A percentile compares a stretch with the other conserved stretches of the same genome.
Conservation (phyloP, 139 green algal genomes). For the Auxenochlorella pyrenoidosa region DNA sequence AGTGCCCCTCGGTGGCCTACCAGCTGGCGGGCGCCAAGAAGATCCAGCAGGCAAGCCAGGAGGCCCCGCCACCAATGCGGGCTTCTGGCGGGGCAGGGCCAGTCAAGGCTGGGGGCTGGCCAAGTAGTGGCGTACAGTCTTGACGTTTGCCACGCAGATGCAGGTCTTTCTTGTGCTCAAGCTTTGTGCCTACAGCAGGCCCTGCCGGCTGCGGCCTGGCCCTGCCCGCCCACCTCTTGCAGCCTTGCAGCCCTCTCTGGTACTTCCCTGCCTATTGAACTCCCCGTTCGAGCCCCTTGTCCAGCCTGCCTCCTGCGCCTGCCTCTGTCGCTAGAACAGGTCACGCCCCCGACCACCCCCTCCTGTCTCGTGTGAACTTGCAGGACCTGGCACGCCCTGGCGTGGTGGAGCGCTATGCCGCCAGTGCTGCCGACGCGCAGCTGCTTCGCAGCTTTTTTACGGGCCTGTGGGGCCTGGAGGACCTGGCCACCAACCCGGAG, state of each 20-base stretch:
- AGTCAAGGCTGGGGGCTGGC: too few species aligned
- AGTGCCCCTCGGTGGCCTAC: slow-evolving; percentile 89
- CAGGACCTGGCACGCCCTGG: slow-evolving; percentile 74
- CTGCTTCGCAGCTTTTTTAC: slow-evolving; percentile 88
- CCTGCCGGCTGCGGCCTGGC: not conserved
- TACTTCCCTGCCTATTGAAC: not conserved
- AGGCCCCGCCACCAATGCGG: too few species aligned
- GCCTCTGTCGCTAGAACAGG: too few species aligned
- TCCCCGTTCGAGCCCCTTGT: not conserved
- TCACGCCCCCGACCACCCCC: not conserved
- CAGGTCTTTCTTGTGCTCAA: too few species aligned
- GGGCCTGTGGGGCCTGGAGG: slow-evolving; percentile 92
- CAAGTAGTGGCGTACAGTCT: too few species aligned
- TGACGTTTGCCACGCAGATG: too few species aligned
- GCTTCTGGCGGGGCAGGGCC: too few species aligned
- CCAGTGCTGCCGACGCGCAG: slow-evolving; percentile 33
- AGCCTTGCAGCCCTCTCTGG: not conserved
- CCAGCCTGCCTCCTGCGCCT: not conserved
- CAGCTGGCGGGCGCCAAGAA: slow-evolving; percentile 97
- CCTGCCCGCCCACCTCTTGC: not conserved
- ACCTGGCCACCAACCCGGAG: slow-evolving; percentile 52
- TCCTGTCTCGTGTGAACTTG: not conserved
- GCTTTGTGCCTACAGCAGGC: too few species aligned
- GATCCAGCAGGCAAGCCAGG: slow-evolving; percentile 84
- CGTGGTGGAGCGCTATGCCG: slow-evolving; percentile 75